Percentiles rank a stretch among this genome's conserved stretches.
Conservation (phyloP, 2,329 filamentous ascomycete genomes). For the Coleophoma eucalyptorum region DNA sequence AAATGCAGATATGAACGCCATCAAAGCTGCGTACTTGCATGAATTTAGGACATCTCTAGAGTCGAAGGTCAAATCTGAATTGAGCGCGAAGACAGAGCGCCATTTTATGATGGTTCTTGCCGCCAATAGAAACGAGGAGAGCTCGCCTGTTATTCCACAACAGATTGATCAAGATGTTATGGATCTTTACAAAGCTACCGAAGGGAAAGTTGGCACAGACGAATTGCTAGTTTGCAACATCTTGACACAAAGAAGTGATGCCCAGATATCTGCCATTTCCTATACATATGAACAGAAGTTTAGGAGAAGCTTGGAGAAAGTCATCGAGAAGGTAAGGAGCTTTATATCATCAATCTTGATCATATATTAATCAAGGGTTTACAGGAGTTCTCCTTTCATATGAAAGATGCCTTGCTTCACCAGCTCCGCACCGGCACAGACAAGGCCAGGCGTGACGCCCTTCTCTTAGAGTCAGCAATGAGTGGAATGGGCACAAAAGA, state of each 20-base stretch:
- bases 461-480: constrained; percentile 83
- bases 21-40: constrained; percentile 74
- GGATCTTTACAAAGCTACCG: constrained; percentile 73
- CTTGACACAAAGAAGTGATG: constrained; percentile 70
- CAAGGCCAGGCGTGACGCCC: constrained; percentile 79
- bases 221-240: constrained; percentile 76
- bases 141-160: constrained; percentile 66
- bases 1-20: constrained; percentile 84
- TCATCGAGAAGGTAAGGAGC: constrained; percentile 61
- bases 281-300: constrained; percentile 73
- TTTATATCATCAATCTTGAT: no score
- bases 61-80: constrained; percentile 68
- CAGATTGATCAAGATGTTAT: constrained; percentile 71
- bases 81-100: constrained; percentile 81
- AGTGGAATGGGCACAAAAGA: constrained; percentile 85
- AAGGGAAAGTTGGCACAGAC: constrained; percentile 70
- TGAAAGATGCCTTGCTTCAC: constrained; percentile 78
- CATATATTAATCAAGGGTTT: constrained; percentile 12
- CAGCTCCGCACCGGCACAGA: constrained; percentile 77
- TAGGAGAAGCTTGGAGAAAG: constrained; percentile 63
- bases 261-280: constrained; percentile 78
- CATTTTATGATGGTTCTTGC: constrained; percentile 81
- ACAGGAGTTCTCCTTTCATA: constrained; percentile 84
- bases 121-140: constrained; percentile 74
- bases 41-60: constrained; percentile 66